These are phyloP conservation scores for Medicago lupulina DNA, from an alignment of 306 rosid species.

Conservation along the genomic window DNA sequence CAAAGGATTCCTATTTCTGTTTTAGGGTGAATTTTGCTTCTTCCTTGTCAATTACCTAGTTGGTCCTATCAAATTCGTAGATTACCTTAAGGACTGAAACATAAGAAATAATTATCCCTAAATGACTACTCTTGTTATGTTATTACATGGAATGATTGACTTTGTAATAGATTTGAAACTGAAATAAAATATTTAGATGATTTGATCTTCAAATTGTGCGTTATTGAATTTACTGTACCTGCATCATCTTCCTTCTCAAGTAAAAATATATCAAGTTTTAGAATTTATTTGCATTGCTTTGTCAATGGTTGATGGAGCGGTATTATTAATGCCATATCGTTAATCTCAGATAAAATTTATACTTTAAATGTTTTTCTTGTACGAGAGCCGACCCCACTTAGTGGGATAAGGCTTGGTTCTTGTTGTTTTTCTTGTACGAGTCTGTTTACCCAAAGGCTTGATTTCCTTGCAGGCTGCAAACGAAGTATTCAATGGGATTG, in stretches of 20 bases:
- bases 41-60: neutral
- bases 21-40: neutral
- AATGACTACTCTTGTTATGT: too few species aligned
- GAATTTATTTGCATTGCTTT: constrained; percentile 28
- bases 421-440: neutral
- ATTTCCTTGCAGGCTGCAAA: constrained; percentile 63
- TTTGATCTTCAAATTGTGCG: neutral
- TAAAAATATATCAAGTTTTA: constrained; percentile 3
- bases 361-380: neutral
- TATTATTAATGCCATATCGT: constrained; percentile 11
- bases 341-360: constrained; percentile 24
- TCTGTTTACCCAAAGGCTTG: constrained; percentile 25
- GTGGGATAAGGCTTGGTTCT: too few species aligned
- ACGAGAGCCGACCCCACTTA: too few species aligned
- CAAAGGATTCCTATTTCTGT: neutral
- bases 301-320: constrained; percentile 14
- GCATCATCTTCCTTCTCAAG: constrained; percentile 29
- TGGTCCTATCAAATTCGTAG: neutral
- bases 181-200: constrained; percentile 15
- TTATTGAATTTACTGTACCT: constrained; percentile 25
- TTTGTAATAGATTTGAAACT: constrained; percentile 22
- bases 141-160: constrained; percentile 1
- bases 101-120: neutral
- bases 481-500: constrained; percentile 58
- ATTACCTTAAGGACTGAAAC: constrained; percentile 1